Conservation (phyloP, 495 filamentous ascomycete genomes). For the Talaromyces trachyspermus region DNA sequence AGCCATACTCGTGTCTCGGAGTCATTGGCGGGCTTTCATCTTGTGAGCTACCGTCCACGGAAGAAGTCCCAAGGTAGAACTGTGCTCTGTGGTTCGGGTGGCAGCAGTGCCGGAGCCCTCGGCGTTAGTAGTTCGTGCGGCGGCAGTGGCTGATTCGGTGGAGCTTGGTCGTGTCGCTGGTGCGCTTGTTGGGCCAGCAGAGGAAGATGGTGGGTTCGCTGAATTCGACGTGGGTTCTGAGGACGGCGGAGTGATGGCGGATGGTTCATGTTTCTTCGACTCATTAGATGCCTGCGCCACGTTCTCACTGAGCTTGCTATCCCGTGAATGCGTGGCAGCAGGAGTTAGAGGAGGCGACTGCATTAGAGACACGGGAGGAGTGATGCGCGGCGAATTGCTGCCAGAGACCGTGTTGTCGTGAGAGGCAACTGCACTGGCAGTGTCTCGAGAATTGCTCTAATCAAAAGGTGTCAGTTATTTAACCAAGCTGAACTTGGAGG, state of each 20-base stretch:
- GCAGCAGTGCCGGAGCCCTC: conserved; percentile 31
- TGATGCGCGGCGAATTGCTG: conserved; percentile 35
- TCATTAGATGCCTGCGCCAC: conserved; percentile 17
- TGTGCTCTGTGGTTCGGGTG: conserved; percentile 43
- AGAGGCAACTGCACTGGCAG: conserved; percentile 35
- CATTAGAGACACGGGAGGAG: conserved; percentile 53
- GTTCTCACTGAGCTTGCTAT: conserved; percentile 28
- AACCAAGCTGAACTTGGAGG: neutral
- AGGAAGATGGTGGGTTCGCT: conserved; percentile 23
- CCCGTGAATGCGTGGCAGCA: conserved; percentile 58
- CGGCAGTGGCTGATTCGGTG: conserved; percentile 31
- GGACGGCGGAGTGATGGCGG: conserved; percentile 59
- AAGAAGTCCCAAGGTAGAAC: conserved; percentile 67
- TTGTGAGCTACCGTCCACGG: conserved; percentile 40
- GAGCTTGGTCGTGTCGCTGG: conserved; percentile 40
- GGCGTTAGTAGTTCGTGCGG: conserved; percentile 27
- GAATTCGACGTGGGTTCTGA: conserved; percentile 36
- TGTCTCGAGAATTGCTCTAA: conserved; percentile 41
- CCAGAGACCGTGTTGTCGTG: conserved; percentile 32
- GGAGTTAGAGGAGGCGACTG: conserved; percentile 89
- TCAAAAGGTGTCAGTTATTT: neutral
- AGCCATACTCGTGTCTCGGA: conserved; percentile 49
- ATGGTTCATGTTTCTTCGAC: conserved; percentile 31
- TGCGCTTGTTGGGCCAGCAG: conserved; percentile 24
- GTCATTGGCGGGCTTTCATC: conserved; percentile 49